These are phyloP conservation scores for Botrytis galanthina DNA, from an alignment of 2,329 filamentous ascomycete species.

Conservation along the genomic window DNA sequence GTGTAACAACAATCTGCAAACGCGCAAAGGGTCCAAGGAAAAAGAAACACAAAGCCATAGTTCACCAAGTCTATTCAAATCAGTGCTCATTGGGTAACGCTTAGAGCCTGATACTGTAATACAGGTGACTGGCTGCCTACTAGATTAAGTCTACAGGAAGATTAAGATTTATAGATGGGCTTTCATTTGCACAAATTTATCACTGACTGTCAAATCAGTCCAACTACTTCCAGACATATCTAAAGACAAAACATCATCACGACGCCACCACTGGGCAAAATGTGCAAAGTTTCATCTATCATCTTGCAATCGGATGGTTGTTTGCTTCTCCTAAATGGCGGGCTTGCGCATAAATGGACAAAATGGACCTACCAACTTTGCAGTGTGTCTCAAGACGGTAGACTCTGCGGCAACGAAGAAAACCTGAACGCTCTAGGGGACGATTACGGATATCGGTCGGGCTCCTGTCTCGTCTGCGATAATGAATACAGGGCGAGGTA, in stretches of 20 bases:
- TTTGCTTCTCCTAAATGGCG: background rate
- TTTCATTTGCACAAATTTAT: background rate
- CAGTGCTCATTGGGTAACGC: background rate
- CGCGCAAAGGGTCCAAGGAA: background rate
- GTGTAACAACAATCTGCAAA: background rate
- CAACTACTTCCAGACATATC: background rate
- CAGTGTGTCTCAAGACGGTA: background rate
- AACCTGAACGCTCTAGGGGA: background rate
- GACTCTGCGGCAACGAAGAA: background rate
- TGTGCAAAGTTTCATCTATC: constrained; percentile 12
- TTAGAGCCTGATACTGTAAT: background rate
- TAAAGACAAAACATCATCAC: background rate
- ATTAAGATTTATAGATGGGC: background rate
- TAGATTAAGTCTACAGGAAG: background rate
- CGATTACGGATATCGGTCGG: background rate
- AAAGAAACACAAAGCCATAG: background rate
- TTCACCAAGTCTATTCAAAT: background rate
- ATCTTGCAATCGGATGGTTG: background rate
- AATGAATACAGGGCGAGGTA: background rate
- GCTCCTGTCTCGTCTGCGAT: background rate
- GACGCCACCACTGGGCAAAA: background rate
- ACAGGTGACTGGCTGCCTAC: background rate
- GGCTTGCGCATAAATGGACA: background rate
- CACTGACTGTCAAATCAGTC: background rate
- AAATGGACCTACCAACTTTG: constrained; percentile 10